Conservation (phyloP, 1,284 basidiomycete species). For the Meira nashicola region DNA sequence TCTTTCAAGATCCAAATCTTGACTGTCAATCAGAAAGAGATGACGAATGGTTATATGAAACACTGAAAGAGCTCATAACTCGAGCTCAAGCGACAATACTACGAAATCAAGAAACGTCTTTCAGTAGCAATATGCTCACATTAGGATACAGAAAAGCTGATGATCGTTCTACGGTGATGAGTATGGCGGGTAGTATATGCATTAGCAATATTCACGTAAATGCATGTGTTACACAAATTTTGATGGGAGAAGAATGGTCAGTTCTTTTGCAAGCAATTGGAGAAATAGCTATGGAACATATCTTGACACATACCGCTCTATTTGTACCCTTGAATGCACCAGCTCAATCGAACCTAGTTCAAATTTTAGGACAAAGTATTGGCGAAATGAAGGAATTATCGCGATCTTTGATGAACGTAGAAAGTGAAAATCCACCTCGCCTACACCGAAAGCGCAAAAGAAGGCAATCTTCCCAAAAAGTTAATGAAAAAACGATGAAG, state of each 20-base stretch:
- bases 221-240: slow-evolving; percentile 66
- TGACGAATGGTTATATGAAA: no score
- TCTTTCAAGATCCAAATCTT: no score
- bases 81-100: no score
- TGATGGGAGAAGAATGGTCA: slow-evolving; percentile 64
- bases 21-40: no score
- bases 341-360: slow-evolving; percentile 69
- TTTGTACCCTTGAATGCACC: slow-evolving; percentile 63
- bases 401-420: no score
- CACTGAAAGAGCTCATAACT: no score
- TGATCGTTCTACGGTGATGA: slow-evolving; percentile 15
- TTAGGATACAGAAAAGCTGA: slow-evolving; percentile 64
- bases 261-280: slow-evolving; percentile 63
- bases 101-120: no score
- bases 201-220: slow-evolving; percentile 67
- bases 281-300: slow-evolving; percentile 65
- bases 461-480: neutral
- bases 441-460: slow-evolving; percentile 12
- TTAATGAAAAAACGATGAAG: neutral
- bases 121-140: slow-evolving; percentile 59
- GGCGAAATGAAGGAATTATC: slow-evolving; percentile 55
- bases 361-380: slow-evolving; percentile 69
- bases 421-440: neutral
- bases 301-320: slow-evolving; percentile 67
- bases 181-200: slow-evolving; percentile 29